These are phyloP conservation scores for Aspergillus nanangensis DNA, from an alignment of 495 filamentous ascomycete genomes.

Conservation along the genomic window DNA sequence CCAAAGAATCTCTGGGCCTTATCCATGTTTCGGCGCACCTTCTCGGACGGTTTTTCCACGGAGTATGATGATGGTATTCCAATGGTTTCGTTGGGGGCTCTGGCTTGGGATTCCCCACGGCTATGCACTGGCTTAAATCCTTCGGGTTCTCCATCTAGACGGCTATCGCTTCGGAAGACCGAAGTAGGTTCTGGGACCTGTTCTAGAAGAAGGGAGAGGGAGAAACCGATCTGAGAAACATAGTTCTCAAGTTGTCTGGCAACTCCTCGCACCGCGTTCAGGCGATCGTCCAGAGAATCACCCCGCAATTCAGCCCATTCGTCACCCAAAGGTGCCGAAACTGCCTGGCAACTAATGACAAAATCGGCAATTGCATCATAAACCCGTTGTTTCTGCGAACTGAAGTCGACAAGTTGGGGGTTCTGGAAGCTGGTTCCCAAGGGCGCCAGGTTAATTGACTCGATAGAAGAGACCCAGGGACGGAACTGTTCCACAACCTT, in stretches of 20 bases:
- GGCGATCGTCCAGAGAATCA: conserved; percentile 82
- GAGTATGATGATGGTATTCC: conserved; percentile 64
- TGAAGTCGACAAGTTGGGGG: conserved; percentile 83
- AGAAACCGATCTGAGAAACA: conserved; percentile 82
- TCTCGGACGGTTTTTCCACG: conserved; percentile 51
- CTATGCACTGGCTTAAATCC: conserved; percentile 21
- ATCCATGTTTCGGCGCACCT: conserved; percentile 64
- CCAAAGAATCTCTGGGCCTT: conserved; percentile 90
- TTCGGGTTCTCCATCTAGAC: conserved; percentile 30
- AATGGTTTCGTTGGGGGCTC: conserved; percentile 36
- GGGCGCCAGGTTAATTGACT: conserved; percentile 79
- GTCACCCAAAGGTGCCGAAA: conserved; percentile 84
- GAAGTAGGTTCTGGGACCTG: conserved; percentile 52
- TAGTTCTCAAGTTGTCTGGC: conserved; percentile 77
- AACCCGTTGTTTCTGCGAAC: conserved; percentile 80
- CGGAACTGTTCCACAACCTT: conserved; percentile 82
- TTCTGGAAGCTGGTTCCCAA: conserved; percentile 72
- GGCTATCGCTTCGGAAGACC: conserved; percentile 30
- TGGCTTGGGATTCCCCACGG: conserved; percentile 32
- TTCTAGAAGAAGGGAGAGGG: conserved; percentile 80
- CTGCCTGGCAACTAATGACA: conserved; percentile 76
- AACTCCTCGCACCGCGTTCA: conserved; percentile 71
- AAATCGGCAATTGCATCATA: conserved; percentile 93
- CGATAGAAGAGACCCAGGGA: conserved; percentile 80
- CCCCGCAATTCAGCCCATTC: conserved; percentile 93